A percentile compares a stretch with the other conserved stretches of the same genome.
Evolutionary conservation across 2,329 filamentous ascomycete genomes (phyloP).

Genomic region (Aureobasidium melanogenum): DNA sequence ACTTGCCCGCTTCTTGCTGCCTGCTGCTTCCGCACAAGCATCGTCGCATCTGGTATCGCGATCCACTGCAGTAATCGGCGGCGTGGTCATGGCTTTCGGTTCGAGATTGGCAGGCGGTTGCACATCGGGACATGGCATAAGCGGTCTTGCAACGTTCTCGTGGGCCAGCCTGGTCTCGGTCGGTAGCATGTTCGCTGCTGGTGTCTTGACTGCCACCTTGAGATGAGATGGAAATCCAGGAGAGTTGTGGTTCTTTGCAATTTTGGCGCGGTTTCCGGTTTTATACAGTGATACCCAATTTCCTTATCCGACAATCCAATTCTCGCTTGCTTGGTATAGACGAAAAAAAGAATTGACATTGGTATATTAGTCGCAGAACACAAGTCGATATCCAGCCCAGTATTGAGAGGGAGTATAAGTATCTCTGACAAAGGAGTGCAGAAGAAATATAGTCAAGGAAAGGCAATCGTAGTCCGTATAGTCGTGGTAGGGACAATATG

Average conservation of each 20-base stretch:
- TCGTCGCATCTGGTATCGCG: background rate
- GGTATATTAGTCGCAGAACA: background rate
- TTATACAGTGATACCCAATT: background rate
- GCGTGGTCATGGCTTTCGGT: slow-evolving; percentile 50
- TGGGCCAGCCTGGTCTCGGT: slow-evolving; percentile 55
- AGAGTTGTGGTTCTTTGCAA: background rate
- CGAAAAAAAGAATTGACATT: background rate
- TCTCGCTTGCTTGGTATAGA: background rate
- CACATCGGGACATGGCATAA: slow-evolving; percentile 61
- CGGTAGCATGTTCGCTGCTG: slow-evolving; percentile 47
- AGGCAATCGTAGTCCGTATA: background rate
- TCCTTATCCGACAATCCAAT: background rate
- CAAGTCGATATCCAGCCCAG: background rate
- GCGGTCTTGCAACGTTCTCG: slow-evolving; percentile 54
- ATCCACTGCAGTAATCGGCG: slow-evolving; percentile 42
- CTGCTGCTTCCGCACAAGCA: slow-evolving; percentile 2
- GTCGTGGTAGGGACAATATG: background rate
- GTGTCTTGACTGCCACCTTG: slow-evolving; percentile 20
- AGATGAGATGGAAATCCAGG: background rate
- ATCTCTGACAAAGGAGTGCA: background rate
- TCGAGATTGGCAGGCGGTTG: slow-evolving; percentile 57
- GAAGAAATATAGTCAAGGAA: background rate
- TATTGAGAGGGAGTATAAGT: background rate
- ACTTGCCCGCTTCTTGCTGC: slow-evolving; percentile 19
- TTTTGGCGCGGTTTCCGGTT: background rate